Percentiles rank a stretch among this genome's conserved stretches.
These are phyloP conservation scores for Hypoxylon sp. DNA, from an alignment of 2,329 filamentous ascomycete species.

Conservation along the genomic window DNA sequence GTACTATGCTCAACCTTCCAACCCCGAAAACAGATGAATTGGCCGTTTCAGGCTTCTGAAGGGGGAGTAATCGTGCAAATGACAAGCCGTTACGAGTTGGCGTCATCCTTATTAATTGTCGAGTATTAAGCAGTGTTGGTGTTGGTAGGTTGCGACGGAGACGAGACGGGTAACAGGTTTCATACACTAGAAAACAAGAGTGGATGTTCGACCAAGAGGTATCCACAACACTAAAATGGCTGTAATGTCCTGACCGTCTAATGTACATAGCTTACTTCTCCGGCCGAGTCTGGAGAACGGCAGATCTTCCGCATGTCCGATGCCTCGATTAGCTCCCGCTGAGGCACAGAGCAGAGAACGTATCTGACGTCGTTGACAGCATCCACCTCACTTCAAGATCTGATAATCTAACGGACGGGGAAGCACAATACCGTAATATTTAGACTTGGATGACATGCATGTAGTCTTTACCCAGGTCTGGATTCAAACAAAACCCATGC, in stretches of 20 bases:
- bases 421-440: slow-evolving; percentile 17
- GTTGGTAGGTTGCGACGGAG: slow-evolving; percentile 13
- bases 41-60: slow-evolving; percentile 1
- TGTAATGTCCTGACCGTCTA: slow-evolving; percentile 28
- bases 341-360: slow-evolving; percentile 13
- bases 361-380: slow-evolving; percentile 27
- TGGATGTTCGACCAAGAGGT: slow-evolving; percentile 22
- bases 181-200: slow-evolving; percentile 32
- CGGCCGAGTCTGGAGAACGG: slow-evolving; percentile 37
- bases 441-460: slow-evolving; percentile 30
- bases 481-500: slow-evolving; percentile 14
- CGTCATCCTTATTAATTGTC: slow-evolving; percentile 10
- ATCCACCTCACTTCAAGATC: slow-evolving; percentile 16
- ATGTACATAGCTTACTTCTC: slow-evolving; percentile 19
- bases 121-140: slow-evolving; percentile 18
- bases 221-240: slow-evolving; percentile 31
- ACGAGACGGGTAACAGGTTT: slow-evolving; percentile 39
- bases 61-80: slow-evolving; percentile 19
- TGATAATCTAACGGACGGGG: slow-evolving; percentile 21
- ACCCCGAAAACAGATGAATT: slow-evolving; percentile 17
- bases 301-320: slow-evolving; percentile 37
- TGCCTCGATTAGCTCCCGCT: slow-evolving; percentile 38
- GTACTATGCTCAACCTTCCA: slow-evolving; percentile 9
- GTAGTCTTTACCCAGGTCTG: slow-evolving; percentile 17
- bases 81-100: slow-evolving; percentile 20